Evolutionary conservation across 163 green algal genomes (phyloP).

Genomic region (Coccomyxa subellipsoidea): DNA sequence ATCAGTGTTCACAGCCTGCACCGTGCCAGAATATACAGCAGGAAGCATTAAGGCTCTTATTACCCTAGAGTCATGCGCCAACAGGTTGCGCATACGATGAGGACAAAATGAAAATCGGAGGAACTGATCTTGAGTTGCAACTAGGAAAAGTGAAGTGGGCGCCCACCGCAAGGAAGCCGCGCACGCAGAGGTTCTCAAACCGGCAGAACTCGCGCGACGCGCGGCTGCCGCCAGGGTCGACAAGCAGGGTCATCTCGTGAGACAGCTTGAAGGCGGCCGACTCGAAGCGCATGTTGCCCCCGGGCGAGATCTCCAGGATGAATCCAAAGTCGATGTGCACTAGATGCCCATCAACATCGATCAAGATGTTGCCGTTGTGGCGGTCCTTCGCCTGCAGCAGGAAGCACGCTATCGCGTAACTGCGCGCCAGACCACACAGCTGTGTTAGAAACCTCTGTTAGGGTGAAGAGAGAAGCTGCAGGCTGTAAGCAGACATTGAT

Average conservation of each 20-base stretch:
- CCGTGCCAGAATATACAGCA: too few relatives aligned
- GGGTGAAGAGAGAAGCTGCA: too few relatives aligned
- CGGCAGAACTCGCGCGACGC: constrained; percentile 55
- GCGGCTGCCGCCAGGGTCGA: constrained; percentile 80
- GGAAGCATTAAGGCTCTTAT: too few relatives aligned
- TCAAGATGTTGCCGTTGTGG: constrained; percentile 98
- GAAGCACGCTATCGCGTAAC: constrained; percentile 87
- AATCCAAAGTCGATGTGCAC: constrained; percentile 99
- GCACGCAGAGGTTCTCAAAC: constrained; percentile 80
- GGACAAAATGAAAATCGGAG: too few relatives aligned
- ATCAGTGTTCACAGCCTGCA: too few relatives aligned
- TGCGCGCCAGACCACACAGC: constrained; percentile 20
- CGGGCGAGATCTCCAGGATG: constrained; percentile 95
- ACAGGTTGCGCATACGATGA: too few relatives aligned
- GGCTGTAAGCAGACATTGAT: too few relatives aligned
- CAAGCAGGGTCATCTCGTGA: constrained; percentile 96
- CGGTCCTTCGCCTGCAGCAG: constrained; percentile 94
- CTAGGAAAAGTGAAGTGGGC: too few relatives aligned
- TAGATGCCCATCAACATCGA: constrained; percentile 82
- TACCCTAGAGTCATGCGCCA: too few relatives aligned
- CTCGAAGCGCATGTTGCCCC: constrained; percentile 94
- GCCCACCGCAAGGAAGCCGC: constrained; percentile 75
- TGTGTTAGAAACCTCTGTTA: too few relatives aligned
- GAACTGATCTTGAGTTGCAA: too few relatives aligned
- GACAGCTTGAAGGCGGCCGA: constrained; percentile 95